These are phyloP conservation scores for Alternaria burnsii DNA, from an alignment of 2,329 filamentous ascomycete species.

Conservation along the genomic window DNA sequence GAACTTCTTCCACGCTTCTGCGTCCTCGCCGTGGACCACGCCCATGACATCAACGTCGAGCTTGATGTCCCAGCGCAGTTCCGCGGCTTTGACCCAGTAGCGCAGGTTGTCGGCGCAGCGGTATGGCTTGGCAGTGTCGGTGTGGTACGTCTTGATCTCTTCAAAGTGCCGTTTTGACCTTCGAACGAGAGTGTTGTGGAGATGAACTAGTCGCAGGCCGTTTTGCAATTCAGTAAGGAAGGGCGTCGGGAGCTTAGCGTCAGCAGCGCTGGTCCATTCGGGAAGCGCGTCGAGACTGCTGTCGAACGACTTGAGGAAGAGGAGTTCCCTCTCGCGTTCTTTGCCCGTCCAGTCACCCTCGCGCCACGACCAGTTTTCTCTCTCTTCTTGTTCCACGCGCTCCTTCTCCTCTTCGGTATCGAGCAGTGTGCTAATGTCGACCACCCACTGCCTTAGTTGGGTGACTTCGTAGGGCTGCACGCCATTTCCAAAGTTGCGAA, in stretches of 20 bases:
- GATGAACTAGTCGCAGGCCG: conserved; percentile 80
- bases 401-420: conserved; percentile 80
- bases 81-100: conserved; percentile 95
- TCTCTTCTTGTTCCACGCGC: conserved; percentile 73
- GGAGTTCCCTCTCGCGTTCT: conserved; percentile 79
- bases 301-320: conserved; percentile 82
- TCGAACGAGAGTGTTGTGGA: conserved; percentile 89
- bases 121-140: conserved; percentile 94
- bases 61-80: conserved; percentile 89
- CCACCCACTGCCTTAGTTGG: conserved; percentile 81
- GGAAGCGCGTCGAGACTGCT: conserved; percentile 68
- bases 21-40: conserved; percentile 77
- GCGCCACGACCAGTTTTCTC: conserved; percentile 82
- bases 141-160: conserved; percentile 86
- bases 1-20: conserved; percentile 79
- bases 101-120: conserved; percentile 91
- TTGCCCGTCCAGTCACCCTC: conserved; percentile 75
- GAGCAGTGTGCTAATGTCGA: conserved; percentile 78
- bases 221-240: conserved; percentile 79
- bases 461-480: conserved; percentile 79
- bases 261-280: conserved; percentile 68
- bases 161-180: conserved; percentile 88
- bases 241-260: conserved; percentile 68
- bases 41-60: conserved; percentile 86
- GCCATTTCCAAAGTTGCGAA: conserved; percentile 83